Percentiles rank a stretch among this genome's conserved stretches.
Conservation (phyloP, 805 yeast species). For the Grigorovia jiainica region DNA sequence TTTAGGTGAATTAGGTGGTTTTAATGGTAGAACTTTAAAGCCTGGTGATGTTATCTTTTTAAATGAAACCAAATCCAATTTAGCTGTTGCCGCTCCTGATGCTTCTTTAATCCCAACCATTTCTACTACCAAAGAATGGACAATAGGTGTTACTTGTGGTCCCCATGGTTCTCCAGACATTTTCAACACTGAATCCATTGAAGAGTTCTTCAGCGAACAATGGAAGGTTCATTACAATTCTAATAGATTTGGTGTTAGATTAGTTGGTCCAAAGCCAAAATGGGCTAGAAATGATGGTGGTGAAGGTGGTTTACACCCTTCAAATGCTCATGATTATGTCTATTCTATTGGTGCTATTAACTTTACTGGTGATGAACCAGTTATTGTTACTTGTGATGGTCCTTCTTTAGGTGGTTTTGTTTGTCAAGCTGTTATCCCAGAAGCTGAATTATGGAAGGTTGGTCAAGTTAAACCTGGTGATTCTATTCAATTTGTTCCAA, state of each 20-base stretch:
- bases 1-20: slow-evolving; percentile 85
- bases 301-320: slow-evolving; percentile 95
- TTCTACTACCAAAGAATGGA: slow-evolving; percentile 43
- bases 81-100: slow-evolving; percentile 51
- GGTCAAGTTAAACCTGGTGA: slow-evolving; percentile 98
- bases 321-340: slow-evolving; percentile 97
- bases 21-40: slow-evolving; percentile 85
- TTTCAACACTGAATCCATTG: slow-evolving; percentile 65
- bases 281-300: slow-evolving; percentile 98
- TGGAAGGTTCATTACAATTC: slow-evolving; percentile 98
- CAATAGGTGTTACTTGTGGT: slow-evolving; percentile 89
- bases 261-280: slow-evolving; percentile 89
- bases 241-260: slow-evolving; percentile 90
- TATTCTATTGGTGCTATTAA: slow-evolving; percentile 94
- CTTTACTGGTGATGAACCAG: slow-evolving; percentile 98
- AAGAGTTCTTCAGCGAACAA: slow-evolving; percentile 60
- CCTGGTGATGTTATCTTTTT: slow-evolving; percentile 86
- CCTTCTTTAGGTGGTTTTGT: slow-evolving; percentile 97
- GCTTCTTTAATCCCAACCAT: slow-evolving; percentile 29
- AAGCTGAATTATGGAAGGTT: slow-evolving; percentile 96
- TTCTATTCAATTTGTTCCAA: slow-evolving; percentile 66
- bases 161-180: slow-evolving; percentile 98
- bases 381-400: slow-evolving; percentile 92
- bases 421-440: slow-evolving; percentile 91
- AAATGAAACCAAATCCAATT: slow-evolving; percentile 63